Conservation (phyloP, 345 rosid species). For the Citrus glauca region DNA sequence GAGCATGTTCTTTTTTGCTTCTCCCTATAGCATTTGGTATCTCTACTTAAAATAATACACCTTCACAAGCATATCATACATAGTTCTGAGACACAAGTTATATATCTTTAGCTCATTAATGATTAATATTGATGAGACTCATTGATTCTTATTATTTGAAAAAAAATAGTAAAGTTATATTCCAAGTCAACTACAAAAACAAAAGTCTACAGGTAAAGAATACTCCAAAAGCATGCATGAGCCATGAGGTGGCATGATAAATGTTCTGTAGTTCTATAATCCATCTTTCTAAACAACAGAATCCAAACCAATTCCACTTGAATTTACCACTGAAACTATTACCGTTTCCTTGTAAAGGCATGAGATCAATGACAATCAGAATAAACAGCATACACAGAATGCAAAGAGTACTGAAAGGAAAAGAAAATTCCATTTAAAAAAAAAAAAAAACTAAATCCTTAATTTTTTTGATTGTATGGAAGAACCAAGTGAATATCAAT, state of each 20-base stretch:
- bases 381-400: background rate
- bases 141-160: background rate
- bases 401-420: background rate
- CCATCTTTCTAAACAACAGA: background rate
- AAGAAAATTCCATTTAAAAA: background rate
- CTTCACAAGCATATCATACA: background rate
- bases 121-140: background rate
- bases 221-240: background rate
- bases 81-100: background rate
- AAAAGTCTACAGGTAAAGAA: background rate
- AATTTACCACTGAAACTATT: background rate
- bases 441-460: background rate
- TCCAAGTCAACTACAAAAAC: background rate
- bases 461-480: background rate
- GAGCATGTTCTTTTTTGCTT: background rate
- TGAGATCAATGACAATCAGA: background rate
- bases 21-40: background rate
- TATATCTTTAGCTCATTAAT: background rate
- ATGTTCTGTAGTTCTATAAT: background rate
- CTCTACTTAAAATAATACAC: background rate
- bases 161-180: no score
- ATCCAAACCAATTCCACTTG: background rate
- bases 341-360: background rate
- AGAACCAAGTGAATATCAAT: background rate
- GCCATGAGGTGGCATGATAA: background rate